Conservation (phyloP, 257 asterid species). For the Ophiorrhiza pumila region DNA sequence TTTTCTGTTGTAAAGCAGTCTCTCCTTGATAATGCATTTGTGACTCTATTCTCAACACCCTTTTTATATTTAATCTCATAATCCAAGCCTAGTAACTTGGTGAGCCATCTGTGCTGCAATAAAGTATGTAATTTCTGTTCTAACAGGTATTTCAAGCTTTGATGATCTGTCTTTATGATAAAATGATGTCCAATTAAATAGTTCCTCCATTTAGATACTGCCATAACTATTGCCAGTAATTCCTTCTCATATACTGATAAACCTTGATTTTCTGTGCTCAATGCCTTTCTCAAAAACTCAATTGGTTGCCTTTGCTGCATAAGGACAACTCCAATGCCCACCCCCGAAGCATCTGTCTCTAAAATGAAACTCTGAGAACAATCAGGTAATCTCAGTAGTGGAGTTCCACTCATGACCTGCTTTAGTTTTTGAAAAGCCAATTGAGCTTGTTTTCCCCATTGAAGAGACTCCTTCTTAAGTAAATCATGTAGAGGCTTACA, state of each 20-base stretch:
- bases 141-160: background rate
- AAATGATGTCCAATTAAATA: background rate
- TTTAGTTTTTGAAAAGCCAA: background rate
- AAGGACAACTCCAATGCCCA: background rate
- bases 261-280: background rate
- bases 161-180: background rate
- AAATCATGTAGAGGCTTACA: background rate
- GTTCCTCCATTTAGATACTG: background rate
- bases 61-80: background rate
- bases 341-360: background rate
- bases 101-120: no score
- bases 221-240: no score
- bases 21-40: no score
- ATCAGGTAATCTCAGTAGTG: conserved; percentile 1
- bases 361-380: background rate
- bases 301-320: background rate
- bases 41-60: background rate
- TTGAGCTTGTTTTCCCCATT: background rate
- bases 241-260: no score
- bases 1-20: background rate
- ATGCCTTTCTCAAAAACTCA: background rate
- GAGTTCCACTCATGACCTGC: background rate
- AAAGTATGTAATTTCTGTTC: background rate
- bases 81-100: background rate
- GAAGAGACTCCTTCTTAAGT: background rate